These are phyloP conservation scores for Penicillium polonicum DNA, from an alignment of 2,329 filamentous ascomycete genomes.

Conservation along the genomic window DNA sequence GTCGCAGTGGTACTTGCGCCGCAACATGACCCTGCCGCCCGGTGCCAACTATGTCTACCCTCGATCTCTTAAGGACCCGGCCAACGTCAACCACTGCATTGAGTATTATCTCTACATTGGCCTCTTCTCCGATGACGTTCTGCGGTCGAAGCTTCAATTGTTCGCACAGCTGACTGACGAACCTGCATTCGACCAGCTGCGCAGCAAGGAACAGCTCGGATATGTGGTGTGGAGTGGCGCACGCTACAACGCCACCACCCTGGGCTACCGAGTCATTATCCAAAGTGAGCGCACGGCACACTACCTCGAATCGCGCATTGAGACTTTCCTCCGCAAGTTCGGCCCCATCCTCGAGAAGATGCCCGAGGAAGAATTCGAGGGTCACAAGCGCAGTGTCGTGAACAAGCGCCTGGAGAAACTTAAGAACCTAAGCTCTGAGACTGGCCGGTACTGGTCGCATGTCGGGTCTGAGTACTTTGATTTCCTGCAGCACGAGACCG, in stretches of 20 bases:
- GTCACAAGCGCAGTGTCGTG: conserved; percentile 84
- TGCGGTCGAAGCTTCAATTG: conserved; percentile 75
- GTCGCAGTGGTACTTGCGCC: conserved; percentile 74
- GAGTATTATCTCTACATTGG: conserved; percentile 75
- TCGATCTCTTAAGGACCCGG: conserved; percentile 76
- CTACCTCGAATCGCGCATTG: conserved; percentile 84
- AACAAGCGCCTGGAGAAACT: conserved; percentile 85
- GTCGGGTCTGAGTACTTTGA: conserved; percentile 85
- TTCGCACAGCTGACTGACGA: conserved; percentile 90
- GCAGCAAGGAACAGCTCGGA: conserved; percentile 95
- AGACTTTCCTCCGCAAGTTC: conserved; percentile 73
- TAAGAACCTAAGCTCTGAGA: conserved; percentile 88
- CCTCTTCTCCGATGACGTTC: conserved; percentile 63
- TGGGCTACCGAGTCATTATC: conserved; percentile 84
- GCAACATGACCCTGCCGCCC: conserved; percentile 73
- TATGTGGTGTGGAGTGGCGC: conserved; percentile 91
- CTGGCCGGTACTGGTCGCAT: conserved; percentile 76
- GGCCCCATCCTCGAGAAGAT: conserved; percentile 68
- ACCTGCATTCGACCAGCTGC: conserved; percentile 88
- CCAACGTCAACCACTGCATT: conserved; percentile 85
- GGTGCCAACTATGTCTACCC: conserved; percentile 83
- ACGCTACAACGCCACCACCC: conserved; percentile 69
- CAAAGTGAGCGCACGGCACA: conserved; percentile 84
- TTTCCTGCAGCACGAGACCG: conserved; percentile 77
- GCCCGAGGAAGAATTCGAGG: conserved; percentile 80